These are phyloP conservation scores for Aspergillus sp. DNA, from an alignment of 2,329 filamentous ascomycete species.

Conservation along the genomic window DNA sequence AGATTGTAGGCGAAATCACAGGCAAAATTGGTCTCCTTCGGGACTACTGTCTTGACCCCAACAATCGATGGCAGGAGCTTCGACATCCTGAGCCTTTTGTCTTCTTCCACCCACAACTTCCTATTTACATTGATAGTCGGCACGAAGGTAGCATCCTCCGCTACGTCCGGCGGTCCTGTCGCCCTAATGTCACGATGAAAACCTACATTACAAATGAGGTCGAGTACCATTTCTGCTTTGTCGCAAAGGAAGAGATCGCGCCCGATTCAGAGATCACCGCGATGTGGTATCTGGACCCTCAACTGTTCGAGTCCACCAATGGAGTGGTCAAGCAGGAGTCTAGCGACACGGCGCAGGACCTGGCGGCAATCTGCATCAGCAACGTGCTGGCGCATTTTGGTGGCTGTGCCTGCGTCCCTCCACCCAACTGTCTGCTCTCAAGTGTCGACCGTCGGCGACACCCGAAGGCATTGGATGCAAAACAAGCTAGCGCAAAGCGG, in stretches of 20 bases:
- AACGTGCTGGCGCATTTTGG: conserved; percentile 49
- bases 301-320: conserved; percentile 36
- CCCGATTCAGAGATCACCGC: conserved; percentile 51
- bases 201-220: conserved; percentile 75
- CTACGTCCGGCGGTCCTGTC: conserved; percentile 89
- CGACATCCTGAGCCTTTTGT: conserved; percentile 65
- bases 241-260: conserved; percentile 73
- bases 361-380: conserved; percentile 44
- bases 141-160: conserved; percentile 81
- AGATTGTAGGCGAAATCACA: conserved; percentile 70
- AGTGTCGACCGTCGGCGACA: conserved; percentile 43
- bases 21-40: conserved; percentile 72
- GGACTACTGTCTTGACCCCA: conserved; percentile 65
- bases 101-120: conserved; percentile 83
- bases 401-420: conserved; percentile 45
- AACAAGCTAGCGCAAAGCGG: conserved; percentile 46
- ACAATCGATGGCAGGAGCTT: conserved; percentile 67
- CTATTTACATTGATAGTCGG: conserved; percentile 89
- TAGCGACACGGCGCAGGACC: conserved; percentile 39
- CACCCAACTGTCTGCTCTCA: conserved; percentile 38
- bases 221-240: conserved; percentile 89
- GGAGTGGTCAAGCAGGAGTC: conserved; percentile 41
- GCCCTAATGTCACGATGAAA: conserved; percentile 82
- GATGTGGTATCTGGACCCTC: conserved; percentile 47
- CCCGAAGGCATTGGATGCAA: conserved; percentile 33